Evolutionary conservation across 129 eudicot genomes (phyloP), one percentile per base, ranked within the genome.

Genomic region (Erigeron canadensis): DNA sequence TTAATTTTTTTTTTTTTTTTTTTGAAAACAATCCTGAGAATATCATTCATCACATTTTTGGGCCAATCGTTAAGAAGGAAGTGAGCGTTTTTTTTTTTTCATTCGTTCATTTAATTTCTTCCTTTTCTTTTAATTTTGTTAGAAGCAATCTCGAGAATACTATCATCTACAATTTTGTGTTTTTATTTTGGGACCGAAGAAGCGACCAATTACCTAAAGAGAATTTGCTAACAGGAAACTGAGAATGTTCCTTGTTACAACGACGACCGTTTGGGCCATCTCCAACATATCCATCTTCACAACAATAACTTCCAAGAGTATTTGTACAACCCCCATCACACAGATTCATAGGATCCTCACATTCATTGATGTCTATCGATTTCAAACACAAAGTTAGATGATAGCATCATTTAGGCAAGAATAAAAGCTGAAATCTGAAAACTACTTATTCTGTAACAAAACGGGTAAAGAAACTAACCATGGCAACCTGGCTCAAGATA

Each of bases 401-500:
- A 23, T 23, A 23, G 34, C n/a, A 23, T 23, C 2, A 23, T 23
- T 23, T 23, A 23, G 34, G 34, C 34, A 23, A 1, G 34, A 47
- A 23, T 13, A 0, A 9, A 46, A 10, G 11, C 53, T 15, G 15
- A 46, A 46, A 46, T 9, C 8, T 17, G 13, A 8, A 41, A 16
- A 47, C 7, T 11, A 34, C 8, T 39, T 62, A 16, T 18, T 7
- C 8, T 23, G 18, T 40, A 5, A 1, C 6, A 5, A 43, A 1
- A 2, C 40, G 12, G 8, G 51, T 46, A 22, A 22, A 4, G 9
- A 22, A 51, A 62, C 73, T 45, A 19, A 82, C 90, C 90, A 56
- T 60, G 67, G 67, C 87, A 85, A 13, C 90, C 87, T 15, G 90
- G 82, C 23, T 54, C 63, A 39, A 85, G 75, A 65, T 85, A 85